Conservation (phyloP, 768 basidiomycete genomes). For the Amanita exitialis region DNA sequence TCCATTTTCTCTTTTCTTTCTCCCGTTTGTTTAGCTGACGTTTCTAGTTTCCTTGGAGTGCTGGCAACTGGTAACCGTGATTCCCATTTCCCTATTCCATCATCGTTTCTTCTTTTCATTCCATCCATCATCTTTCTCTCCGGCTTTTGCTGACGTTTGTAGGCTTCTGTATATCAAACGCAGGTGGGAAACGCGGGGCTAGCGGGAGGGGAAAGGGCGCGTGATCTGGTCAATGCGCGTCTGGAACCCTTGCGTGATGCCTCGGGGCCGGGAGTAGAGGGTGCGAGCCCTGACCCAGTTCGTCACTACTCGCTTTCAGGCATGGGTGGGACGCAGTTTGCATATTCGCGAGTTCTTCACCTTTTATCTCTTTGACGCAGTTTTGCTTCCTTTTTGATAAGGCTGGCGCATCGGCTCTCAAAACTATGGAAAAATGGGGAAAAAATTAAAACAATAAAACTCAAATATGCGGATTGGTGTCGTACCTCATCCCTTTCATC, state of each 20-base stretch:
- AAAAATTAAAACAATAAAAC: neutral
- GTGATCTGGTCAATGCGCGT: neutral
- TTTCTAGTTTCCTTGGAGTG: neutral
- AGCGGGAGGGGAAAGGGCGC: neutral
- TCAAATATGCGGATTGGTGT: too few relatives aligned
- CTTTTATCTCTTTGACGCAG: neutral
- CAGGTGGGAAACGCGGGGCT: neutral
- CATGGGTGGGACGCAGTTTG: neutral
- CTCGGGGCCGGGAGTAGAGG: neutral
- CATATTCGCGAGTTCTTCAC: neutral
- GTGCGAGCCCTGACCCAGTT: neutral
- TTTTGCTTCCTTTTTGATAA: too few relatives aligned
- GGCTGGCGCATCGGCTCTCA: neutral
- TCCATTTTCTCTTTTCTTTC: neutral
- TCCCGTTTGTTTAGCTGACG: neutral
- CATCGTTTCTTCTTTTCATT: too few relatives aligned
- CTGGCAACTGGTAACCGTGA: neutral
- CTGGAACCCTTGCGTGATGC: neutral
- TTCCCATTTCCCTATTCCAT: neutral
- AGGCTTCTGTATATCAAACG: neutral
- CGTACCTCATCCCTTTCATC: too few relatives aligned
- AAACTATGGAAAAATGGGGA: neutral
- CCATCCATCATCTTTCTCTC: neutral
- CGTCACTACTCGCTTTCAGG: neutral
- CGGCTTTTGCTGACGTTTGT: too few relatives aligned